phyloP scores from a whole-genome alignment of 192 early-diverging fungal species.

The Backusella macrospora region DNA sequence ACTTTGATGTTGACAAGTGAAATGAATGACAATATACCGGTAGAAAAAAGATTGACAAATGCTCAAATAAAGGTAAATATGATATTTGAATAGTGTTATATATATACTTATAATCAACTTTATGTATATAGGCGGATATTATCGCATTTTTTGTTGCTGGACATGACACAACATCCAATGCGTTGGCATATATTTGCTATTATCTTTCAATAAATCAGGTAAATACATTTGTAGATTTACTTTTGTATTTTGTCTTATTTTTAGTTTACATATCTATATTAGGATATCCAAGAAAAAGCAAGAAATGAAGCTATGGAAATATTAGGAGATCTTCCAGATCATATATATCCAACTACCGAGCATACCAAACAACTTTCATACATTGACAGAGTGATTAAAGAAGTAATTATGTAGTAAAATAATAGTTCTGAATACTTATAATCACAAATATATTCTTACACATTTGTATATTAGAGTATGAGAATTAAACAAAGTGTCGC shows the following conservation, averaged over 20 bases:
- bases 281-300: conserved; percentile 32
- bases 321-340: neutral
- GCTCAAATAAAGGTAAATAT: conserved; percentile 26
- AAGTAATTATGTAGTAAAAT: neutral
- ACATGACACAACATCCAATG: conserved; percentile 29
- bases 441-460: neutral
- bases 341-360: neutral
- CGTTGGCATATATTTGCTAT: conserved; percentile 42
- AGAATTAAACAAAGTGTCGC: conserved; percentile 18
- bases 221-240: neutral
- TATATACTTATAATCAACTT: conserved; percentile 8
- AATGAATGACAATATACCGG: conserved; percentile 38
- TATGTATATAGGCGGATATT: neutral
- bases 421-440: neutral
- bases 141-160: neutral
- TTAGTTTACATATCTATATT: conserved; percentile 8
- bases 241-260: neutral
- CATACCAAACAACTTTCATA: conserved; percentile 21
- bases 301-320: conserved; percentile 26
- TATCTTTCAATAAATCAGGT: conserved; percentile 45
- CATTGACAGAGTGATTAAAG: conserved; percentile 25
- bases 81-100: conserved; percentile 52
- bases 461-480: neutral
- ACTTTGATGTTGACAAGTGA: conserved; percentile 57
- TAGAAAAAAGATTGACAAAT: conserved; percentile 29